Conservation (phyloP, 164 flowering plant genomes). For the Brasenia schreberi region DNA sequence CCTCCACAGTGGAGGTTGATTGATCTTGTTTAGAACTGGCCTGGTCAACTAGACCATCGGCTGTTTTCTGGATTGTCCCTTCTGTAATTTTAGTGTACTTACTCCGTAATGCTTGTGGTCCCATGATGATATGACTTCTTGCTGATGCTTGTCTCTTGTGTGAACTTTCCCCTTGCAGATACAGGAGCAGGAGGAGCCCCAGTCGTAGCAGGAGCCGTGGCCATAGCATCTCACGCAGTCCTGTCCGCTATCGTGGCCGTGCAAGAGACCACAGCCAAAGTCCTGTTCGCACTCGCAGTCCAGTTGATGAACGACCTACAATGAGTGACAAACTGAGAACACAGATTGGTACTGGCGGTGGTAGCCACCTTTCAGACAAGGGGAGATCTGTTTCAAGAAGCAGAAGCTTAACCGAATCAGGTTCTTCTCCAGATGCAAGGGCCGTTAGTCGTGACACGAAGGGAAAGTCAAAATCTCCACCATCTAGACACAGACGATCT, state of each 20-base stretch:
- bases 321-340: constrained; percentile 4
- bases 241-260: constrained; percentile 49
- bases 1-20: no score
- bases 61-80: no score
- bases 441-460: not conserved
- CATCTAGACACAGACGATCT: not conserved
- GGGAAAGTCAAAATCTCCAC: constrained; percentile 1
- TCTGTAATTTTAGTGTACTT: no score
- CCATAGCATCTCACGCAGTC: constrained; percentile 67
- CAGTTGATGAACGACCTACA: constrained; percentile 1
- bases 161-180: constrained; percentile 24
- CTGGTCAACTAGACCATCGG: no score
- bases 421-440: not conserved
- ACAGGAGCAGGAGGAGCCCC: constrained; percentile 50
- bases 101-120: no score
- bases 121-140: not conserved
- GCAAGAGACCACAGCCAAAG: constrained; percentile 42
- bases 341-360: constrained; percentile 3
- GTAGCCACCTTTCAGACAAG: constrained; percentile 1
- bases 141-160: no score
- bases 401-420: not conserved
- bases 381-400: constrained; percentile 2
- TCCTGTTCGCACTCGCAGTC: constrained; percentile 18
- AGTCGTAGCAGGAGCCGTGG: constrained; percentile 46
- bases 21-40: no score